Conservation (phyloP, 2,329 filamentous ascomycete species). For the Xylaria sp. region DNA sequence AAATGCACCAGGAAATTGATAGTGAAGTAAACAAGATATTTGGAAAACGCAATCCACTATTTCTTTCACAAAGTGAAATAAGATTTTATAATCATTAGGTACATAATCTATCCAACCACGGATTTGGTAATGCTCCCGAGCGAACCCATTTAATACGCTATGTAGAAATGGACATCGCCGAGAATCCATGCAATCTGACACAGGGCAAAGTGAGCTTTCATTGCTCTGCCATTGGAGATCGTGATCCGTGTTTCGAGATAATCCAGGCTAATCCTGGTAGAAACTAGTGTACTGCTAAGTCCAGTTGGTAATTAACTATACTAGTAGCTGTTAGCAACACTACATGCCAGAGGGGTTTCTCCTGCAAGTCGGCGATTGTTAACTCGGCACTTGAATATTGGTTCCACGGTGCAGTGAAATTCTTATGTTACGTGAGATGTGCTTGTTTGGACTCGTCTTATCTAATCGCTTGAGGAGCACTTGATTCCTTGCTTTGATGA, state of each 20-base stretch:
- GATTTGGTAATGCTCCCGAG: neutral
- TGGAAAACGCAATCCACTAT: no score
- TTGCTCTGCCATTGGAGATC: neutral
- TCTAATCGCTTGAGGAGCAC: slow-evolving; percentile 2
- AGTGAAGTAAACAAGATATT: neutral
- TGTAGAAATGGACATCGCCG: neutral
- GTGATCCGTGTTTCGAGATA: neutral
- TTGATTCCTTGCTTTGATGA: neutral
- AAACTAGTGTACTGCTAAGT: neutral
- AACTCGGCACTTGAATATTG: neutral
- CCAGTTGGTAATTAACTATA: no score
- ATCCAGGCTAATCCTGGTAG: neutral
- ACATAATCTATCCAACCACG: neutral
- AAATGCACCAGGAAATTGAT: neutral
- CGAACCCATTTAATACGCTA: neutral
- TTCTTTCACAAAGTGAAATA: neutral
- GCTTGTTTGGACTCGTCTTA: neutral
- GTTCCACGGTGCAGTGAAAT: neutral
- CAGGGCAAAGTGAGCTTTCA: no score
- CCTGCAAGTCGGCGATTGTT: neutral
- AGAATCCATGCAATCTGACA: neutral
- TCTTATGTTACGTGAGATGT: neutral
- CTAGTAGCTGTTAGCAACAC: neutral
- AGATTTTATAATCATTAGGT: neutral
- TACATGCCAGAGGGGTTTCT: neutral